phyloP scores from a whole-genome alignment of 2,329 filamentous ascomycete genomes.

The Metarhizium humberi region DNA sequence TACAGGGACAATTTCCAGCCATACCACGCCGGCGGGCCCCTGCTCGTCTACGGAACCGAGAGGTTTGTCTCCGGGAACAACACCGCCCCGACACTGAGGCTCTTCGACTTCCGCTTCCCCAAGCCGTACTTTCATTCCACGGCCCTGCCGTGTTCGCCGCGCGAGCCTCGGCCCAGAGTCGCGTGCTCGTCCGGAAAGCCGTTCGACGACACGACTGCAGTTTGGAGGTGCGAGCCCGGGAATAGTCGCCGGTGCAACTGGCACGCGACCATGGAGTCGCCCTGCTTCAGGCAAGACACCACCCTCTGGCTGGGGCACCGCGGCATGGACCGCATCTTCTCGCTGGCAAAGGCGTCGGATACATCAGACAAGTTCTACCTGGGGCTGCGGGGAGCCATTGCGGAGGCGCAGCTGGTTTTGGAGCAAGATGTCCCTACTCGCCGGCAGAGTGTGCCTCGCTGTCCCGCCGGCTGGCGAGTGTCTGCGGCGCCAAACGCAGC shows the following conservation, averaged over 20 bases:
- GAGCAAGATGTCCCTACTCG: slow-evolving; percentile 17
- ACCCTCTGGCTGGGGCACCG: slow-evolving; percentile 33
- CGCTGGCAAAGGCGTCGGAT: slow-evolving; percentile 37
- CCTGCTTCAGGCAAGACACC: slow-evolving; percentile 40
- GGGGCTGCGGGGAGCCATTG: slow-evolving; percentile 36
- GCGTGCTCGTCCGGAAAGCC: background rate
- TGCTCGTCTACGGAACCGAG: slow-evolving; percentile 40
- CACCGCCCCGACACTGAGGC: slow-evolving; percentile 31
- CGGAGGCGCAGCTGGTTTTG: slow-evolving; percentile 29
- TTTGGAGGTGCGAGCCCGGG: slow-evolving; percentile 25
- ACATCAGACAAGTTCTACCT: slow-evolving; percentile 38
- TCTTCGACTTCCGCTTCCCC: slow-evolving; percentile 46
- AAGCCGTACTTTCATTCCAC: slow-evolving; percentile 39
- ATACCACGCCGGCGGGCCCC: slow-evolving; percentile 32
- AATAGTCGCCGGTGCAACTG: slow-evolving; percentile 31
- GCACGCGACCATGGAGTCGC: slow-evolving; percentile 32
- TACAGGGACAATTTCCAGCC: slow-evolving; percentile 46
- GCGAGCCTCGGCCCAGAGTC: background rate
- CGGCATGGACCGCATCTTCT: slow-evolving; percentile 29
- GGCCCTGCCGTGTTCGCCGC: slow-evolving; percentile 33
- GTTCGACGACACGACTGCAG: slow-evolving; percentile 1
- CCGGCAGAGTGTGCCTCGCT: slow-evolving; percentile 11
- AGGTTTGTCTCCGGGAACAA: slow-evolving; percentile 42
- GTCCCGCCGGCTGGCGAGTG: background rate
- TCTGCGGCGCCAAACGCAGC: slow-evolving; percentile 9